These are phyloP conservation scores for Boletus speciosus DNA, from an alignment of 768 basidiomycete species.

Conservation along the genomic window DNA sequence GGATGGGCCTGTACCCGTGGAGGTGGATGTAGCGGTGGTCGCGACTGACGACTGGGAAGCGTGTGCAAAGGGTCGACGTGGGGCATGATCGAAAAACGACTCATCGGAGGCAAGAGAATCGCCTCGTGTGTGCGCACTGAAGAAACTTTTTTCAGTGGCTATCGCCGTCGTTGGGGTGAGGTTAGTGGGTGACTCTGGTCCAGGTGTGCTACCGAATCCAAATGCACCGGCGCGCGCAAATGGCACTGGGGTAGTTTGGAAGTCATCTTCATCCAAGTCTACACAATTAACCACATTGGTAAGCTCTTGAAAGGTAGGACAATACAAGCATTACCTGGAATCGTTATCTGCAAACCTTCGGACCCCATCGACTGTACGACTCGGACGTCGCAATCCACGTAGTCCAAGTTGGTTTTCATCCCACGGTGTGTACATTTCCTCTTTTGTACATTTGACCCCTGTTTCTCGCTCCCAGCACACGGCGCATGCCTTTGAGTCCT, in stretches of 20 bases:
- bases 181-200: slow-evolving; percentile 64
- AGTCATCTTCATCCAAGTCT: slow-evolving; percentile 83
- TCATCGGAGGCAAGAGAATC: slow-evolving; percentile 79
- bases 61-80: slow-evolving; percentile 62
- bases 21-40: slow-evolving; percentile 35
- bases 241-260: slow-evolving; percentile 55
- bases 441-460: slow-evolving; percentile 10
- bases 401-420: background rate
- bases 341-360: slow-evolving; percentile 45
- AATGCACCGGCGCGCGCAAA: slow-evolving; percentile 62
- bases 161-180: slow-evolving; percentile 45
- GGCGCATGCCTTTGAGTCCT: too few species aligned
- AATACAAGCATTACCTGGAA: slow-evolving; percentile 38
- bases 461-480: too few species aligned
- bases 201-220: slow-evolving; percentile 47
- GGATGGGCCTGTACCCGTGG: slow-evolving; percentile 26
- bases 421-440: background rate
- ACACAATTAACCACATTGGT: background rate
- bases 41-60: slow-evolving; percentile 70
- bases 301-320: background rate
- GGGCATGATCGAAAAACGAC: slow-evolving; percentile 59
- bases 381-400: background rate
- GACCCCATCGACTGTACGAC: slow-evolving; percentile 30
- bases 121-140: slow-evolving; percentile 59
- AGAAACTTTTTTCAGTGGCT: slow-evolving; percentile 55